A percentile compares a stretch with the other conserved stretches of the same genome.
Evolutionary conservation across 148 eudicot genomes (phyloP).

Genomic region (Polygonum maritimum): DNA sequence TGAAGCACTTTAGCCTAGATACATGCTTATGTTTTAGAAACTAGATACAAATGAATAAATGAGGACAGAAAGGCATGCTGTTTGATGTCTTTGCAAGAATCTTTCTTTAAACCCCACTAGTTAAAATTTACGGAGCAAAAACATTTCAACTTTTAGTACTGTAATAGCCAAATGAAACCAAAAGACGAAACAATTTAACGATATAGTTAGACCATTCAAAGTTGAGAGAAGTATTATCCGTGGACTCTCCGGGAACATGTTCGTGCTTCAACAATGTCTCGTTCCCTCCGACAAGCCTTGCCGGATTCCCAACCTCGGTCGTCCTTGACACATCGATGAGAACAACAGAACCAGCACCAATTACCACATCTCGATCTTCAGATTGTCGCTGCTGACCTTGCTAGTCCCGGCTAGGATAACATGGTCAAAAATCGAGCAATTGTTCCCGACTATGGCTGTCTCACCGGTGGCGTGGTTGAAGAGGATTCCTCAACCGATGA

Average conservation of each 20-base stretch:
- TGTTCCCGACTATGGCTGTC: conserved; percentile 55
- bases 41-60: not conserved
- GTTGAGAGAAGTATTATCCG: conserved; percentile 66
- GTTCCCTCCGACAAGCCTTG: conserved; percentile 54
- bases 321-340: conserved; percentile 53
- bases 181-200: conserved; percentile 14
- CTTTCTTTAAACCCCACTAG: not conserved
- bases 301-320: conserved; percentile 64
- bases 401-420: conserved; percentile 70
- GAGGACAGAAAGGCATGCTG: not conserved
- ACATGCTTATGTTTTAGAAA: not conserved
- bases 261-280: conserved; percentile 34
- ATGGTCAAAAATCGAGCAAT: conserved; percentile 52
- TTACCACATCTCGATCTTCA: conserved; percentile 64
- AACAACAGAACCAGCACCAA: conserved; percentile 70
- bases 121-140: not conserved
- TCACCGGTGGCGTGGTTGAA: conserved; percentile 76
- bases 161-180: too few species aligned
- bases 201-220: conserved; percentile 43
- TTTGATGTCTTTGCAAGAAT: too few species aligned
- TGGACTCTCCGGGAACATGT: conserved; percentile 52
- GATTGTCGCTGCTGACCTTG: conserved; percentile 52
- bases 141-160: not conserved
- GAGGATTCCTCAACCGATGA: conserved; percentile 54
- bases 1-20: not conserved